A percentile compares a stretch with the other conserved stretches of the same genome.
These are phyloP conservation scores for Fragaria iinumae DNA, from an alignment of 306 rosid species.

Conservation along the genomic window DNA sequence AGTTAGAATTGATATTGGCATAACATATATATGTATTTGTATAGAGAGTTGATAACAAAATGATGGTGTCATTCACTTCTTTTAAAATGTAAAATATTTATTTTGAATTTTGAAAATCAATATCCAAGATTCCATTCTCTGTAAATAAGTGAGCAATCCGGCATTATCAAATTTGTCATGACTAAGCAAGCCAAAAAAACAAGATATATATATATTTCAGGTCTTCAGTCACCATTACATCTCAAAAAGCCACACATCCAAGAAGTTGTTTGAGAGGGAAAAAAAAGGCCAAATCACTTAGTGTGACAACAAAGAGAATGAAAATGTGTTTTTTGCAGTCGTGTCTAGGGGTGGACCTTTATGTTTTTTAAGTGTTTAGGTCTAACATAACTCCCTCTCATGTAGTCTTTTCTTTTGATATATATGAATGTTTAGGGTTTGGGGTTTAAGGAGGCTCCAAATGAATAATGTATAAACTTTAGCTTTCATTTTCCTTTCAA, in stretches of 20 bases:
- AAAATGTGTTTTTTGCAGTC: neutral
- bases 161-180: conserved; percentile 7
- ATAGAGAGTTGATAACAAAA: neutral
- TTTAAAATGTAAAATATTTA: neutral
- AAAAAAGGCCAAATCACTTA: neutral
- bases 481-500: too few relatives aligned
- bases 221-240: conserved; percentile 6
- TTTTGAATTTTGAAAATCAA: too few relatives aligned
- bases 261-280: neutral
- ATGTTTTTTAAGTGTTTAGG: too few relatives aligned
- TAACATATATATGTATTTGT: neutral
- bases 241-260: neutral
- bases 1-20: neutral
- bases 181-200: conserved; percentile 8
- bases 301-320: neutral
- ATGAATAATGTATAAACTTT: too few relatives aligned
- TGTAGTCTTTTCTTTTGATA: too few relatives aligned
- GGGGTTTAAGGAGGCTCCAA: too few relatives aligned
- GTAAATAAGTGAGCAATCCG: conserved; percentile 11
- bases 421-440: too few relatives aligned
- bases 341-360: too few relatives aligned
- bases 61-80: neutral
- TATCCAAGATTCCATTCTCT: neutral
- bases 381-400: too few relatives aligned
- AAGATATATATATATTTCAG: neutral